These are phyloP conservation scores for Remersonia thermophila DNA, from an alignment of 2,329 filamentous ascomycete genomes.

Conservation along the genomic window DNA sequence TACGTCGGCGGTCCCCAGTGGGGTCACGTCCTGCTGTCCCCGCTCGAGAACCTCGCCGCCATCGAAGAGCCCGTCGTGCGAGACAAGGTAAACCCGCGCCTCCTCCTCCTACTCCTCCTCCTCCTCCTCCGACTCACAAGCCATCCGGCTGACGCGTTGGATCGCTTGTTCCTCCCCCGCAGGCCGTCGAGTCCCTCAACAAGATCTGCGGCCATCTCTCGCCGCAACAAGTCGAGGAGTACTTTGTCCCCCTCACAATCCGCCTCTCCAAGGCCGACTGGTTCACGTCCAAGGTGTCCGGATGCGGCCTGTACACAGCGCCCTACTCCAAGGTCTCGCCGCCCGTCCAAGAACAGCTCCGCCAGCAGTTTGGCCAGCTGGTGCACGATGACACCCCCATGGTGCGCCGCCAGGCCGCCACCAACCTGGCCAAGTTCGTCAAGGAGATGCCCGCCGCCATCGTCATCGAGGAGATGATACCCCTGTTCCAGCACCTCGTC, in stretches of 20 bases:
- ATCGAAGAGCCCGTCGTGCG: conserved; percentile 97
- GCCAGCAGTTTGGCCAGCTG: conserved; percentile 81
- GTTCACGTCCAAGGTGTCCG: conserved; percentile 99
- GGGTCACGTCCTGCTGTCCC: conserved; percentile 91
- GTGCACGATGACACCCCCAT: conserved; percentile 98
- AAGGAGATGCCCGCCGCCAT: conserved; percentile 88
- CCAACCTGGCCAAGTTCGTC: conserved; percentile 92
- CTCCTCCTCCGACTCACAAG: no score
- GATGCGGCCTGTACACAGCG: conserved; percentile 84
- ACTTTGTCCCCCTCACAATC: conserved; percentile 90
- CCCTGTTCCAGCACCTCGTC: conserved; percentile 92
- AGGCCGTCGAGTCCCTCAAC: conserved; percentile 98
- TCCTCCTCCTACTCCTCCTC: no score
- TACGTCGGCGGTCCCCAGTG: conserved; percentile 91
- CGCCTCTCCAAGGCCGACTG: conserved; percentile 98
- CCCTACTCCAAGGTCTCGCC: conserved; percentile 87
- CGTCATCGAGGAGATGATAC: conserved; percentile 98
- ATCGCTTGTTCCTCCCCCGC: conserved; percentile 6
- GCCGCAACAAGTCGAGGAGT: conserved; percentile 85
- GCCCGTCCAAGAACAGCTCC: conserved; percentile 78
- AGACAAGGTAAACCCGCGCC: conserved; percentile 61
- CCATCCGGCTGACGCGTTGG: no score
- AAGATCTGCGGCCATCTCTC: conserved; percentile 95
- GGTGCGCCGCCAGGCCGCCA: conserved; percentile 93
- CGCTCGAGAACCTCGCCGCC: conserved; percentile 91